A percentile compares a stretch with the other conserved stretches of the same genome.
Conservation (phyloP, 495 filamentous ascomycete genomes). For the Bathelium albidoporum region DNA sequence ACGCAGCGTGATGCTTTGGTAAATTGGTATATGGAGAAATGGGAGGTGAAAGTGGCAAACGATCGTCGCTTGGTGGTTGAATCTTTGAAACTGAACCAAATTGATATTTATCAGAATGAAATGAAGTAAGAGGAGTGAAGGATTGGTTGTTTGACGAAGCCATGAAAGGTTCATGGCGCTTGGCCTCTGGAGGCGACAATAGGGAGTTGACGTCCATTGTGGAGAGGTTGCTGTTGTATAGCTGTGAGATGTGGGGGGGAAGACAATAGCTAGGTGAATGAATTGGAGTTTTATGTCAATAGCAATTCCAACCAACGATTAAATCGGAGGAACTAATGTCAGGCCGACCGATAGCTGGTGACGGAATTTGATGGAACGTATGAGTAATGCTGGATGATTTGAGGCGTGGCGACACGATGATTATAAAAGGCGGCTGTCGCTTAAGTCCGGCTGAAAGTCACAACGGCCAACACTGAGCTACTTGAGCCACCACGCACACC, state of each 20-base stretch:
- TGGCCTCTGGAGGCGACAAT: constrained; percentile 6
- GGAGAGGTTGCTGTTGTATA: neutral
- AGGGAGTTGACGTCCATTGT: constrained; percentile 1
- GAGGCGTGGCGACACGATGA: neutral
- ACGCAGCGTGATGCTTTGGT: neutral
- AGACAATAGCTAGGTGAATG: neutral
- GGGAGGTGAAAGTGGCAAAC: constrained; percentile 6
- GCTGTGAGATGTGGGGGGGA: neutral
- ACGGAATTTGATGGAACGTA: constrained; percentile 1
- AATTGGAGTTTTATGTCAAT: neutral
- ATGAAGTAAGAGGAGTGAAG: neutral
- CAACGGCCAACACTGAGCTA: neutral
- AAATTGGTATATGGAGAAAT: constrained; percentile 3
- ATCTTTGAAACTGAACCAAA: neutral
- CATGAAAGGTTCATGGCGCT: constrained; percentile 3
- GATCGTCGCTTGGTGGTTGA: neutral
- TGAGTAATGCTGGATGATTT: constrained; percentile 1
- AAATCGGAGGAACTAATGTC: neutral
- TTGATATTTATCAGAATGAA: constrained; percentile 2
- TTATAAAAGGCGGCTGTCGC: neutral
- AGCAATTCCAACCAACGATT: neutral
- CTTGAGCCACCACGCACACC: neutral
- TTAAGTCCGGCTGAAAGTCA: neutral
- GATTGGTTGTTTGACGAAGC: neutral
- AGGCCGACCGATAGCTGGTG: neutral